phyloP scores from a whole-genome alignment of 352 stramenopile genomes.

The Phytopythium mirpurense region DNA sequence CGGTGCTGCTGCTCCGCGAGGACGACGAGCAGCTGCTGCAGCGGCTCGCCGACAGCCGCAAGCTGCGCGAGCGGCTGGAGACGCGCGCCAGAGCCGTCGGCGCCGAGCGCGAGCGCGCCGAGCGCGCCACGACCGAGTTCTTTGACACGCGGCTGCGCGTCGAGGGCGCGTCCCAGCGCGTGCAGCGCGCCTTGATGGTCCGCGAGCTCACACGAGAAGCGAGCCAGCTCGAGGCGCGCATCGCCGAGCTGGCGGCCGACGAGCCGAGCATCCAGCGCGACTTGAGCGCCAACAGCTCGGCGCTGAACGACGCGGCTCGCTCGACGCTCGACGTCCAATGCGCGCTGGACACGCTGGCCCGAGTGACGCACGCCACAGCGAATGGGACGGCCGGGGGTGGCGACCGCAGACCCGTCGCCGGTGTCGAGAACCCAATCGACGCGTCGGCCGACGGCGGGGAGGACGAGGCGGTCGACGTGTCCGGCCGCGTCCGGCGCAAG shows the following conservation, averaged over 20 bases:
- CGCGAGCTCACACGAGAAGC: conserved; percentile 34
- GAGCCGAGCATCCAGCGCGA: conserved; percentile 4
- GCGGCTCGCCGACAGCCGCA: conserved; percentile 21
- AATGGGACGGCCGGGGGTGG: neutral
- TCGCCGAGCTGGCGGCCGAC: conserved; percentile 24
- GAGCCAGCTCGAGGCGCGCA: conserved; percentile 12
- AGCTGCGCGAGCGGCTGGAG: conserved; percentile 22
- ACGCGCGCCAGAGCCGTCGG: conserved; percentile 22
- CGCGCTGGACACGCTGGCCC: neutral
- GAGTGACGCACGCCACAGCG: neutral
- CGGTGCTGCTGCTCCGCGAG: conserved; percentile 47
- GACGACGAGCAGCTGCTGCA: conserved; percentile 49
- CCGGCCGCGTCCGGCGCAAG: conserved; percentile 43
- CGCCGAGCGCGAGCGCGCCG: conserved; percentile 29
- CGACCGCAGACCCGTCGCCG: neutral
- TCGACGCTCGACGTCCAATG: conserved; percentile 19
- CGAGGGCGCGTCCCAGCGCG: conserved; percentile 46
- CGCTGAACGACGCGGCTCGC: conserved; percentile 28
- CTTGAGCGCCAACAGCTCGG: conserved; percentile 4
- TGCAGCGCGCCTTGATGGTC: conserved; percentile 35
- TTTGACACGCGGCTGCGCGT: conserved; percentile 58
- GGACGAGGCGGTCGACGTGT: conserved; percentile 6
- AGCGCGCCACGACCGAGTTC: conserved; percentile 32
- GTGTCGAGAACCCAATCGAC: neutral
- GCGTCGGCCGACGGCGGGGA: neutral